These are phyloP conservation scores for Flaveria linearis DNA, from an alignment of 129 eudicot genomes.

Conservation along the genomic window DNA sequence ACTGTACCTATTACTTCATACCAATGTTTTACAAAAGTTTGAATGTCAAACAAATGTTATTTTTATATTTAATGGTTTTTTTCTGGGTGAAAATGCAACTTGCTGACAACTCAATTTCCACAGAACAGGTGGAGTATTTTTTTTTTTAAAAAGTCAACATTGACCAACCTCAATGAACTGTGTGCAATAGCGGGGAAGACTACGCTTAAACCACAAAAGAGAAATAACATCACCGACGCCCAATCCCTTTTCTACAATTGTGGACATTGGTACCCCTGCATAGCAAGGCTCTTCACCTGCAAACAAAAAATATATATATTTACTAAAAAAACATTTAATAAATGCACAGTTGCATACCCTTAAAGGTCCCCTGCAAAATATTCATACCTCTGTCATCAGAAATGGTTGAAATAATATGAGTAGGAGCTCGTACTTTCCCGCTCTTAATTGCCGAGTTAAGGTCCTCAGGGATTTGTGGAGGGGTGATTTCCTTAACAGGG, in stretches of 20 bases:
- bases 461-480: constrained; percentile 98
- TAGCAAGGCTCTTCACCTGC: constrained; percentile 98
- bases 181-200: constrained; percentile 97
- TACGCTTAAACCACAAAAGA: constrained; percentile 95
- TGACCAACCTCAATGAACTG: constrained; percentile 84
- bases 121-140: not conserved
- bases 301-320: constrained; percentile 6
- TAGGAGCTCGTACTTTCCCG: constrained; percentile 98
- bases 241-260: constrained; percentile 88
- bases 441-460: constrained; percentile 89
- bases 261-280: constrained; percentile 98
- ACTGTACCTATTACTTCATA: too few relatives aligned
- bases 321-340: not conserved
- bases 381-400: constrained; percentile 81
- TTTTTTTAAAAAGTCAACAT: not conserved
- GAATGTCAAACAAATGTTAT: too few relatives aligned
- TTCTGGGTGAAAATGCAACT: too few relatives aligned
- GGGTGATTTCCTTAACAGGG: constrained; percentile 73
- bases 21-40: too few relatives aligned
- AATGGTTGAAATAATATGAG: constrained; percentile 91
- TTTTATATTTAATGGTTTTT: too few relatives aligned
- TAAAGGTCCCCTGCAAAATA: not conserved
- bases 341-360: not conserved
- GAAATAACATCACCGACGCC: constrained; percentile 98
- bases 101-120: too few relatives aligned